Evolutionary conservation across 306 rosid genomes (phyloP), one percentile per base, ranked within the genome.

Genomic region (Vigna mungo): DNA sequence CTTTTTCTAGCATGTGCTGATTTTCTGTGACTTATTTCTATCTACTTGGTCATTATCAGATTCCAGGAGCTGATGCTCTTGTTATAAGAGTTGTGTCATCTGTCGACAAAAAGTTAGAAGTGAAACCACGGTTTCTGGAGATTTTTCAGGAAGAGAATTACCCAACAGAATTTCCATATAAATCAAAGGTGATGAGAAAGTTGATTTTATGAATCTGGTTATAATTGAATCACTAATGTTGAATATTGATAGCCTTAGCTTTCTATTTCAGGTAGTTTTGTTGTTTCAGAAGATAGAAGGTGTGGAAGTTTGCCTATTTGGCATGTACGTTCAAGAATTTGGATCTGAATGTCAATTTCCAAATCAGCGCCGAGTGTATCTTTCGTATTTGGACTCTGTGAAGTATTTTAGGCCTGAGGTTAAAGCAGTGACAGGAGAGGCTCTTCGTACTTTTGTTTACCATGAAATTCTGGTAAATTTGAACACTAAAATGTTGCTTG

Each of bases 321-420:
- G 99, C 91, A 92, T 96, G 99, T 96, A 92, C 65, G 99, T 96
- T 69, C 99, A 96, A 87, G 99, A 96, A 84, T 96, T 96, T 92
- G 98, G 99, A 83, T 85, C 99, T 23, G 98, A 96, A 85, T 71
- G 84, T 43, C 97, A 92, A 44, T 91, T 89, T 70, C 99, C 99
- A 59, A 96, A 96, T 76, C 98, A 92, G 86, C 99, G 99, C 3
- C 91, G 99, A 27, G 99, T 96, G 16, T 92, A 96, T 88, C 94
- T 96, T 71, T 96, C 99, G 12, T 96, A 96, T 85, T 84, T 96
- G 69, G 99, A 96, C 67, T 96, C 99, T 52, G 98, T 96, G 41
- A 96, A 96, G 97, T 96, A 96, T 82, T 96, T 96, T 78, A 87
- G 98, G 81, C 99, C 97, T 37, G 99, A 96, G 74, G 81, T 96